Conservation (phyloP, 2,329 filamentous ascomycete genomes). For the Ophiocordyceps sinensis region DNA sequence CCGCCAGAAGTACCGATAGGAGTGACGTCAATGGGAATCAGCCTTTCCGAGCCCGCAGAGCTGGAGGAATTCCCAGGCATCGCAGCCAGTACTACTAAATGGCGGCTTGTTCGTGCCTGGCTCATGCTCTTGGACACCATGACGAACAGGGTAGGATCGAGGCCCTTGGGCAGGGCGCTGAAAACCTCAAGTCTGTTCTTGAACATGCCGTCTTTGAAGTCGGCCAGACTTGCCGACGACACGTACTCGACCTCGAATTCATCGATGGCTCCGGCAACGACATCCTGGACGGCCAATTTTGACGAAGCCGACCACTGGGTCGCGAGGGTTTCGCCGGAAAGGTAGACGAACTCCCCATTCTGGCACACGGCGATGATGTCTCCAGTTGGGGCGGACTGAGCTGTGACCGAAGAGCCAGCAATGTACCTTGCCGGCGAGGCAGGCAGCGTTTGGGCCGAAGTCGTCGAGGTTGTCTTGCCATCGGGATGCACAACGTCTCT, state of each 20-base stretch:
- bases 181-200: constrained; percentile 38
- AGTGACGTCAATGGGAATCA: constrained; percentile 25
- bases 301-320: constrained; percentile 20
- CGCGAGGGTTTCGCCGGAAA: constrained; percentile 37
- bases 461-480: constrained; percentile 37
- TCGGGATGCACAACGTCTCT: constrained; percentile 38
- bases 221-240: constrained; percentile 27
- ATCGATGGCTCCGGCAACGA: constrained; percentile 16
- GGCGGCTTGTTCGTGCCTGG: constrained; percentile 13
- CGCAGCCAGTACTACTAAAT: constrained; percentile 19
- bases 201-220: constrained; percentile 39
- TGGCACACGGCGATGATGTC: constrained; percentile 41
- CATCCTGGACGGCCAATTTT: constrained; percentile 20
- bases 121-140: constrained; percentile 28
- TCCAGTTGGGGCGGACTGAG: constrained; percentile 12
- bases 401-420: constrained; percentile 15
- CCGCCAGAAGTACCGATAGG: constrained; percentile 15
- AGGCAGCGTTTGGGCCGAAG: constrained; percentile 26
- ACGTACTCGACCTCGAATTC: constrained; percentile 34
- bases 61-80: constrained; percentile 10
- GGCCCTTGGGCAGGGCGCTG: constrained; percentile 33
- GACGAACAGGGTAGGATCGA: constrained; percentile 37
- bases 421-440: constrained; percentile 20
- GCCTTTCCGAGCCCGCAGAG: constrained; percentile 16
- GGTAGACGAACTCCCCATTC: constrained; percentile 45